Percentiles rank a stretch among this genome's conserved stretches.
Conservation (phyloP, 768 basidiomycete species). For the Amanita polypyramis region DNA sequence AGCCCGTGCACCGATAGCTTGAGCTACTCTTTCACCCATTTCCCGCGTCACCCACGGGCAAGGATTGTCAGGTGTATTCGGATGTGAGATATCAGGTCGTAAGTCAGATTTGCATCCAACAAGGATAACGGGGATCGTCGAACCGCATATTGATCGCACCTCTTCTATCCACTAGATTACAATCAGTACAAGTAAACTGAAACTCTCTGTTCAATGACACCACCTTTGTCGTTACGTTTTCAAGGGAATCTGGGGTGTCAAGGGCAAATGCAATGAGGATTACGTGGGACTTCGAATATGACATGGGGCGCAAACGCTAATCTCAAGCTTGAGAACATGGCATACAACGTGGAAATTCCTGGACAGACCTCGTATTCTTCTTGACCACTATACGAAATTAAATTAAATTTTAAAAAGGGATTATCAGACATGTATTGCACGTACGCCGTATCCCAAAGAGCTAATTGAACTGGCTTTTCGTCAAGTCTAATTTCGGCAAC, state of each 20-base stretch:
- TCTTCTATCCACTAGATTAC: slow-evolving; percentile 88
- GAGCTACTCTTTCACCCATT: slow-evolving; percentile 75
- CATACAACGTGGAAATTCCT: slow-evolving; percentile 4
- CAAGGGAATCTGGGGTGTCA: slow-evolving; percentile 93
- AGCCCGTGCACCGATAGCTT: slow-evolving; percentile 78
- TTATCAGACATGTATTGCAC: slow-evolving; percentile 8
- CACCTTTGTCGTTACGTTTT: slow-evolving; percentile 92
- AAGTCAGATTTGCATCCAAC: slow-evolving; percentile 96
- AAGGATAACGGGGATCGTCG: slow-evolving; percentile 84
- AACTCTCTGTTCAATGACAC: slow-evolving; percentile 9
- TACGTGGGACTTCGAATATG: slow-evolving; percentile 97
- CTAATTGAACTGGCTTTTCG: slow-evolving; percentile 94
- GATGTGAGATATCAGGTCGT: slow-evolving; percentile 46
- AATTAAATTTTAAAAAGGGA: slow-evolving; percentile 8
- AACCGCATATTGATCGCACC: slow-evolving; percentile 92
- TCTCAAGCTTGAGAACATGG: slow-evolving; percentile 8
- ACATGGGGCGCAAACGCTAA: slow-evolving; percentile 88
- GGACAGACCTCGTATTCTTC: slow-evolving; percentile 88
- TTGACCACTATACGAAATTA: slow-evolving; percentile 58
- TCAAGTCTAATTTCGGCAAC: slow-evolving; percentile 97
- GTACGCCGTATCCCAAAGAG: slow-evolving; percentile 98
- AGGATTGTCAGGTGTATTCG: slow-evolving; percentile 33
- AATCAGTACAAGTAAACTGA: neutral
- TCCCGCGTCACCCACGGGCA: slow-evolving; percentile 58
- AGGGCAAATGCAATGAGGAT: slow-evolving; percentile 96